These are phyloP conservation scores for Aspergillus fijiensis DNA, from an alignment of 2,329 filamentous ascomycete genomes.

Conservation along the genomic window DNA sequence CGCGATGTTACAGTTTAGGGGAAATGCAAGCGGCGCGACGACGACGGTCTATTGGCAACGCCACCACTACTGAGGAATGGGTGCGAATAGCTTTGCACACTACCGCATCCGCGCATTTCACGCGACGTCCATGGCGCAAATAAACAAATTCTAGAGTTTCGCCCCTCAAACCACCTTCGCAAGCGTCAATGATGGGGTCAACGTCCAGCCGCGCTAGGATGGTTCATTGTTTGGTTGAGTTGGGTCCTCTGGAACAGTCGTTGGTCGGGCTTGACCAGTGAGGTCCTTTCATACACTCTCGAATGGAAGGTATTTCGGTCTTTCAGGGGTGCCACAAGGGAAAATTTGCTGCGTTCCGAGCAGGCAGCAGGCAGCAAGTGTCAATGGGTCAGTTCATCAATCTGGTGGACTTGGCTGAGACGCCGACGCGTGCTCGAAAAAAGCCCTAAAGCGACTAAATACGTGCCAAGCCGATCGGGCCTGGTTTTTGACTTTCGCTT, in stretches of 20 bases:
- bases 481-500: slow-evolving; percentile 5
- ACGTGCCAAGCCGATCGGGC: not conserved
- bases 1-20: not conserved
- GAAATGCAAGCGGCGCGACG: not conserved
- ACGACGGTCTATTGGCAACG: not conserved
- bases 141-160: not conserved
- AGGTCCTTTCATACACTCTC: not conserved
- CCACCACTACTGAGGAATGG: not conserved
- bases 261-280: not conserved
- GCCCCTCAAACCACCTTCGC: not conserved
- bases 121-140: not conserved
- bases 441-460: not conserved
- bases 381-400: not conserved
- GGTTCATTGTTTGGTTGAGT: not conserved
- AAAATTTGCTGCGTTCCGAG: not conserved
- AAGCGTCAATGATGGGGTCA: not conserved
- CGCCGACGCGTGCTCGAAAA: not conserved
- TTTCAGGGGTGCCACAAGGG: not conserved
- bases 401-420: not conserved
- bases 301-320: no score
- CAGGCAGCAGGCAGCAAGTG: not conserved
- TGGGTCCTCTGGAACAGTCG: not conserved
- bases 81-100: not conserved
- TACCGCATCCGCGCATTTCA: not conserved
- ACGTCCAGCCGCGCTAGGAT: not conserved